phyloP scores from a whole-genome alignment of 2,329 filamentous ascomycete genomes.

The Elsinoe fawcettii region DNA sequence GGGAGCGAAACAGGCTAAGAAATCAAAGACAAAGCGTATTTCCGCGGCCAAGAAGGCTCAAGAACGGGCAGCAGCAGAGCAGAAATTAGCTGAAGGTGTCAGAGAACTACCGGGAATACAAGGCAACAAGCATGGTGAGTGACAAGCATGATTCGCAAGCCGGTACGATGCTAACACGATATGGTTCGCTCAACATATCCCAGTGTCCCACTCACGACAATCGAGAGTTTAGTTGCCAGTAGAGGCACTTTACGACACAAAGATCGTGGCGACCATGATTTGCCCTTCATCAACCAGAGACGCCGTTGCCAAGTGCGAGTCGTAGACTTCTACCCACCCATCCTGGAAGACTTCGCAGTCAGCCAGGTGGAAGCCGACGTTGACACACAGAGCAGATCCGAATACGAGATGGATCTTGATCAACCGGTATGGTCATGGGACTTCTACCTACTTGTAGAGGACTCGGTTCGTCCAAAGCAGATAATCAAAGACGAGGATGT shows the following conservation, averaged over 20 bases:
- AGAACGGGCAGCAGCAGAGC: conserved; percentile 29
- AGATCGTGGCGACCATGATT: conserved; percentile 26
- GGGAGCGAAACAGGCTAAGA: conserved; percentile 15
- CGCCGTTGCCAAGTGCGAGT: conserved; percentile 67
- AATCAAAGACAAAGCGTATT: conserved; percentile 29
- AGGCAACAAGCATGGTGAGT: conserved; percentile 12
- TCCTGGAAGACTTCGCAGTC: conserved; percentile 62
- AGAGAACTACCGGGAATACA: background rate
- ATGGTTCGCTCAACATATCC: conserved; percentile 42
- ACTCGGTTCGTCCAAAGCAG: conserved; percentile 41
- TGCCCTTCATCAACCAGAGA: conserved; percentile 68
- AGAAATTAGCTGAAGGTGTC: conserved; percentile 25
- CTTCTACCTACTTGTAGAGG: conserved; percentile 72
- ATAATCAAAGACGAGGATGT: conserved; percentile 30
- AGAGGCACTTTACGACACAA: background rate
- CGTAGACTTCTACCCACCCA: conserved; percentile 67
- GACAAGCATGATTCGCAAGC: background rate
- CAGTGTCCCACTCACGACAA: conserved; percentile 32
- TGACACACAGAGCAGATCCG: conserved; percentile 24
- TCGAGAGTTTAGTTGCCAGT: conserved; percentile 42
- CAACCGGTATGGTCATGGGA: conserved; percentile 65
- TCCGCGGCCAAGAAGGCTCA: conserved; percentile 26
- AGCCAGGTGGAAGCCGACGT: background rate
- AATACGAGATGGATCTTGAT: conserved; percentile 29
- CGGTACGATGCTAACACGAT: background rate